Evolutionary conservation across 2,329 filamentous ascomycete genomes (phyloP).

Genomic region (Taxawa tesnikishii): DNA sequence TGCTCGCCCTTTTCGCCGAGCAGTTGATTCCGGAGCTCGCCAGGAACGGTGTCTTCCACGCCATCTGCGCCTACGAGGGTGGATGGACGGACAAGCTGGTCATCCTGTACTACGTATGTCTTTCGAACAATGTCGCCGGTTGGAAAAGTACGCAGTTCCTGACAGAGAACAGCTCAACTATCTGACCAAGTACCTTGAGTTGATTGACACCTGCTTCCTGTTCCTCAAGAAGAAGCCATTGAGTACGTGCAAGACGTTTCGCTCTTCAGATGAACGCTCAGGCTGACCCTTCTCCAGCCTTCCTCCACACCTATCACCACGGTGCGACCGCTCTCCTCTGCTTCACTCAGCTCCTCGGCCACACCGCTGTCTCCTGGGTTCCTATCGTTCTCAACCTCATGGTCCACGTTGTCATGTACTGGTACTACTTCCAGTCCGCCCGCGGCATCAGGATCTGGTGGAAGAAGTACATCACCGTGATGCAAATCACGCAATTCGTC

Average conservation of each 20-base stretch:
- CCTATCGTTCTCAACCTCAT: constrained; percentile 83
- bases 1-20: constrained; percentile 80
- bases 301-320: constrained; percentile 98
- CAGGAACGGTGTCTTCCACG: constrained; percentile 72
- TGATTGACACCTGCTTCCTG: constrained; percentile 90
- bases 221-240: constrained; percentile 99
- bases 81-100: constrained; percentile 93
- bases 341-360: constrained; percentile 92
- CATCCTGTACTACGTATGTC: constrained; percentile 90
- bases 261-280: no score
- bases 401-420: constrained; percentile 99
- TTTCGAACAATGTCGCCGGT: constrained; percentile 23
- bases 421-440: constrained; percentile 99
- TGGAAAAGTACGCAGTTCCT: constrained; percentile 1
- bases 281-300: constrained; percentile 38
- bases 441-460: constrained; percentile 95
- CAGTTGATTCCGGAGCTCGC: constrained; percentile 76
- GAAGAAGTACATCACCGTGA: constrained; percentile 98
- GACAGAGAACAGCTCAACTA: constrained; percentile 68
- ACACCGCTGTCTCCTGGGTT: constrained; percentile 90
- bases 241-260: constrained; percentile 40
- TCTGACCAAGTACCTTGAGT: constrained; percentile 92
- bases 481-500: constrained; percentile 94
- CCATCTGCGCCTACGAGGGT: constrained; percentile 70
- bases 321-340: constrained; percentile 92